Evolutionary conservation across 352 stramenopile genomes (phyloP).

Genomic region (Thalassiosira ordinaria): DNA sequence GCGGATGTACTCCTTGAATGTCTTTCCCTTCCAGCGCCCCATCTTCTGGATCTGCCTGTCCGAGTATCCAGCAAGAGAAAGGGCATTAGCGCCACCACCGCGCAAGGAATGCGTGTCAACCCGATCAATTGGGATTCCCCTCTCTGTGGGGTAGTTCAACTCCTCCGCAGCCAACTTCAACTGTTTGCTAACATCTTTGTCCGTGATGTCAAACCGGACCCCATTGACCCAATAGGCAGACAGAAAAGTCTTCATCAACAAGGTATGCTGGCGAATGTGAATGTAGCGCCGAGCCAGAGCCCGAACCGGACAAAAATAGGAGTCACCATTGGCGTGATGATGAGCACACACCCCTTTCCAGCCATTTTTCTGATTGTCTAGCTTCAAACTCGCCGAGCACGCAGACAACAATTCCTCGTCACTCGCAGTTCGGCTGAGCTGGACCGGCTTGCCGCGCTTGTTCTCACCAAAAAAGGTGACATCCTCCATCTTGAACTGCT

Average conservation of each 20-base stretch:
- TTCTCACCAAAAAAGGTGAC: conserved; percentile 15
- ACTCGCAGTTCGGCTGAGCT: neutral
- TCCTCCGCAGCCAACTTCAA: neutral
- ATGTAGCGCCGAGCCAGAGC: neutral
- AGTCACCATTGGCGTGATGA: conserved; percentile 3
- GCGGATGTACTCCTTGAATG: conserved; percentile 41
- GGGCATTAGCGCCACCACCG: conserved; percentile 19
- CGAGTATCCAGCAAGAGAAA: conserved; percentile 11
- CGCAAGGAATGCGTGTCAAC: conserved; percentile 36
- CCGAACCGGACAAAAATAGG: neutral
- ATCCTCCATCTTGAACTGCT: conserved; percentile 22
- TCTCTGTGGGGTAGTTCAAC: neutral
- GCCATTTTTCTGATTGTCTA: conserved; percentile 22
- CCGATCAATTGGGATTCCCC: conserved; percentile 26
- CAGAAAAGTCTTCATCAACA: neutral
- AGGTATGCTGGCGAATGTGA: neutral
- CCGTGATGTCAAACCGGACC: neutral
- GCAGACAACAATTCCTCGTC: neutral
- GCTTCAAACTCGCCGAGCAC: neutral
- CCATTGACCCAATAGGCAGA: neutral
- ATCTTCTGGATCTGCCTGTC: conserved; percentile 43
- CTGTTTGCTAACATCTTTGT: neutral
- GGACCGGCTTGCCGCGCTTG: neutral
- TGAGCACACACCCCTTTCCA: neutral
- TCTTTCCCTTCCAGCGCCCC: conserved; percentile 25